phyloP scores from a whole-genome alignment of 2,329 filamentous ascomycete species.

The Sporothrix variecibatus region DNA sequence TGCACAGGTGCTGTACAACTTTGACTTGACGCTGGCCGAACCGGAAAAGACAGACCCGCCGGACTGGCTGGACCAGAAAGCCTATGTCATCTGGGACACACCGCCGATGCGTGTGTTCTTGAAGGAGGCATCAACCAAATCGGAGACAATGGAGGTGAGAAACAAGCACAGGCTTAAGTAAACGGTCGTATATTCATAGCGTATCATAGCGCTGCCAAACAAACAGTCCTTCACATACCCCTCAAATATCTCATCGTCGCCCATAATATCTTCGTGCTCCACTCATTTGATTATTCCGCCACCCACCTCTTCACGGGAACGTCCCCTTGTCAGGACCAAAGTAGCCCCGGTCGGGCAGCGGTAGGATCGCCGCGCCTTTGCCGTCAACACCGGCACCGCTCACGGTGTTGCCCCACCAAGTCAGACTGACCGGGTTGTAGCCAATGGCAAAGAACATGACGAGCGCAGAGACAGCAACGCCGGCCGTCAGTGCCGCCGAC shows the following conservation, averaged over 20 bases:
- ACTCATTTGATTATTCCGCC: not conserved
- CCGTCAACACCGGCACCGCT: constrained; percentile 40
- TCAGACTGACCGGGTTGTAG: constrained; percentile 41
- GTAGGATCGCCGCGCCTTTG: constrained; percentile 34
- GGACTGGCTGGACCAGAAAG: constrained; percentile 12
- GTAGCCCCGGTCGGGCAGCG: constrained; percentile 39
- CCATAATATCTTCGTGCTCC: no score
- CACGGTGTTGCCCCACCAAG: constrained; percentile 53
- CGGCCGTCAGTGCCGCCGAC: constrained; percentile 46
- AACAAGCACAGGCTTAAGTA: not conserved
- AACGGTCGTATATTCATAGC: not conserved
- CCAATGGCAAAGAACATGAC: constrained; percentile 48
- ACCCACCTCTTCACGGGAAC: constrained; percentile 17
- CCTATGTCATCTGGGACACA: constrained; percentile 9
- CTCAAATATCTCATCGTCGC: no score
- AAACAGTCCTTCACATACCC: not conserved
- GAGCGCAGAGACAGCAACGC: constrained; percentile 46
- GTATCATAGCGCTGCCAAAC: not conserved
- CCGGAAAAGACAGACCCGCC: not conserved
- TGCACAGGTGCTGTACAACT: constrained; percentile 9
- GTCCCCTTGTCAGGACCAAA: constrained; percentile 37
- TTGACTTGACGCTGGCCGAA: constrained; percentile 9
- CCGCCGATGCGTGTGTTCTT: not conserved
- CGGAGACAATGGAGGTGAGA: not conserved
- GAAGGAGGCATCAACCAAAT: not conserved